phyloP scores from a whole-genome alignment of 1,284 basidiomycete species.

The Filobasidium uniguttulatum region DNA sequence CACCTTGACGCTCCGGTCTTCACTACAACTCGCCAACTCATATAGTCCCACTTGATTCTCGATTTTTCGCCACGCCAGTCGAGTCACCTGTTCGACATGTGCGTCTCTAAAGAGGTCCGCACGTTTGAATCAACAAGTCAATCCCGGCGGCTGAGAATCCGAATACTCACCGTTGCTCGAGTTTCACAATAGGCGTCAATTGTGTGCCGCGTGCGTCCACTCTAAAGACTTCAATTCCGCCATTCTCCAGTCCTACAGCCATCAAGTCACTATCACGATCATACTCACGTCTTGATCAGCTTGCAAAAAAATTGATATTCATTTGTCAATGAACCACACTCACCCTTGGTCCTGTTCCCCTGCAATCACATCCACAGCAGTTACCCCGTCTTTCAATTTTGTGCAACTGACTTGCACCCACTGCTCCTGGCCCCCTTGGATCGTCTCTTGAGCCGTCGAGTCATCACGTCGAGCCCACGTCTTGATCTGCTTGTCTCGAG shows the following conservation, averaged over 20 bases:
- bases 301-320: background rate
- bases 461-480: constrained; percentile 20
- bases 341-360: constrained; percentile 6
- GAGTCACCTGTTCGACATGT: constrained; percentile 34
- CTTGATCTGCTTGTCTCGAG: constrained; percentile 81
- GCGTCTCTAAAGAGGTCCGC: constrained; percentile 18
- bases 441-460: too few species aligned
- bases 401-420: constrained; percentile 21
- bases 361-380: constrained; percentile 28
- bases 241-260: constrained; percentile 37
- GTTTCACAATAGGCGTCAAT: constrained; percentile 1
- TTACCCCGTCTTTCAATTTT: constrained; percentile 33
- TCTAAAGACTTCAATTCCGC: constrained; percentile 26
- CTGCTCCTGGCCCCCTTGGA: background rate
- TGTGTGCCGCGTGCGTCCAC: background rate
- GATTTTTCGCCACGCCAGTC: constrained; percentile 28
- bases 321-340: background rate
- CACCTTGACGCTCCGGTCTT: constrained; percentile 37
- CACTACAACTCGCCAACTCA: constrained; percentile 36
- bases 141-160: background rate
- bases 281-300: background rate
- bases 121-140: background rate
- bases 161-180: constrained; percentile 18
- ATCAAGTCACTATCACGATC: constrained; percentile 19
- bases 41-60: constrained; percentile 4